Evolutionary conservation across 106 monocot genomes (phyloP), one percentile per base, ranked within the genome.

Genomic region (Allium fistulosum): DNA sequence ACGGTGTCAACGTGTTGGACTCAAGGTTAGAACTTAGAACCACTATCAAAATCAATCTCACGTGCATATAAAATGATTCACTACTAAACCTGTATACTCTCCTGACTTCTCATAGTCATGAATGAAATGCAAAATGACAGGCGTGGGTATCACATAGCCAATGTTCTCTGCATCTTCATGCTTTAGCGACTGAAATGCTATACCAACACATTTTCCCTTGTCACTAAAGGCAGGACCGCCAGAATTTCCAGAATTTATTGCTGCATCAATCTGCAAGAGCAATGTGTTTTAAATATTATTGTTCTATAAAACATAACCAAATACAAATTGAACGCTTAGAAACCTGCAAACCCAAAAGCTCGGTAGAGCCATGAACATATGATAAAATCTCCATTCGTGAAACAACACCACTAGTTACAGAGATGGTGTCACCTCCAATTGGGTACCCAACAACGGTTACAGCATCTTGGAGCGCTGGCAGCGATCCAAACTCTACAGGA

Each of bases 161-260:
- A 99, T 99, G 78, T 99, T 99, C 77, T 99, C 99, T 22, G 75
- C 99, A 87, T 93, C 99, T 81, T 93, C 99, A 74, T 93, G 87
- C 59, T 90, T 93, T 63, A 99, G 87, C 15, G 99, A 99, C 52
- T 99, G 99, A 82, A 99, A 99, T 68, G 99, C 99, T 79, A 99
- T 99, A 18, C 99, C 99, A 51, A 99, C 99, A 80, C 99, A 99
- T 74, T 90, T 87, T 28, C 99, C 99, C 72, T 81, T 90, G 64
- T 99, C 99, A 76, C 85, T 99, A 79, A 93, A 99, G 65, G 99
- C 99, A 71, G 99, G 99, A 1, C 99, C 99, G 60, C 99, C 99
- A 60, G 99, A 99, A 81, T 99, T 99, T 68, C 99, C 99, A n/a
- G 99, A 93, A 60, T 99, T 99, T 78, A 99, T 99, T 69, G 99